Base-by-base conservation (phyloP, 306 rosid species). In the Prunus mume region DNA sequence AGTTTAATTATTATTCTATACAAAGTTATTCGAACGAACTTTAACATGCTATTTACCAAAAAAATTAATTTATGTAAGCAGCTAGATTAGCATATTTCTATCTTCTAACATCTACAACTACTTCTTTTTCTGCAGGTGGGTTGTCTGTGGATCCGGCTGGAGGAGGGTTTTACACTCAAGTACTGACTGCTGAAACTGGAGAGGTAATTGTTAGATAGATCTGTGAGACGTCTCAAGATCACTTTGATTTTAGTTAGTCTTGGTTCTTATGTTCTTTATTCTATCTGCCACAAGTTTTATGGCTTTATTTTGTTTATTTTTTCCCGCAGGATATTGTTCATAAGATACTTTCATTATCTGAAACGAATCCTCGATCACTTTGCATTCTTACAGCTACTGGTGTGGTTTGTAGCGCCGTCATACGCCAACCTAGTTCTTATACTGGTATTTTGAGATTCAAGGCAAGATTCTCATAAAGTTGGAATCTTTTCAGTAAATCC, bases 321-420 rank as follows among this genome's bases (percentile, higher is more conserved):
- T 1, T 22, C 51, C 74, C 78, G 38, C 88, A 91, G 96, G 87
- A 90, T 75, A 47, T 87, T 54, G 70, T 71, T 0, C 5, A 51
- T 15, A 81, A 9, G 34, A 68, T 89, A 69, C 19, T 56, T 15
- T 24, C 74, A 10, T 60, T 87, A 66, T 65, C 75, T 55, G 51
- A 18, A 0, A 75, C 9, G 10, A 67, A 80, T 27, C 64, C 67
- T 69, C 74, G 62, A 1, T 28, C 83, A 41, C 71, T 80, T 70
- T 84, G 86, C 73, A 25, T 92, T n/a, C 81, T 88, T 24, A 79
- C 92, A 41, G 92, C 87, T 12, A 62, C 30, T 60, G 97, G 97
- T 55, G 13, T 6, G 22, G 73, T 87, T 10, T 85, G 92, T 12
- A 45, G 45, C 25, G 88, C 75, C 2, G 2, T 19, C 41, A 55